Percentiles rank a stretch among this genome's conserved stretches.
These are phyloP conservation scores for Ramaria sp. DNA, from an alignment of 768 basidiomycete genomes.

Conservation along the genomic window DNA sequence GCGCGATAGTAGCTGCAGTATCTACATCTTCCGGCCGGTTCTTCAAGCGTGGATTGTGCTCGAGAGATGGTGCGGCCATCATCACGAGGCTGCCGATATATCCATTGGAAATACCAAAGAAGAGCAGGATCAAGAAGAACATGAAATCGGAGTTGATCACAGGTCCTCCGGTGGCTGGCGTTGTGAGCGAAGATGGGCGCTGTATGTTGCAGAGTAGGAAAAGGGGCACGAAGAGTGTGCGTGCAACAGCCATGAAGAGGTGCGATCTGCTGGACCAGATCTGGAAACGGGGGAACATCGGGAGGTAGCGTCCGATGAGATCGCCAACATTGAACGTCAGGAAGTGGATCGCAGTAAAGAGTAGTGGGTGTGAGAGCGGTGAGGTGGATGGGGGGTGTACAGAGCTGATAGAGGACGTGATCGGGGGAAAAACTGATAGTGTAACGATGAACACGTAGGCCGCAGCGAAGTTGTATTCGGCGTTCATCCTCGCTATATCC, in stretches of 20 bases:
- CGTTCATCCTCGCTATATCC: constrained; percentile 52
- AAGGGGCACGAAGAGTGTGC: constrained; percentile 76
- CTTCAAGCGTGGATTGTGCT: constrained; percentile 64
- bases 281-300: constrained; percentile 50
- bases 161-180: constrained; percentile 24
- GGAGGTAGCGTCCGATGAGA: constrained; percentile 56
- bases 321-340: constrained; percentile 67
- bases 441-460: constrained; percentile 72
- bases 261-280: constrained; percentile 62
- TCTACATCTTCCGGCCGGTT: constrained; percentile 72
- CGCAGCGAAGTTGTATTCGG: constrained; percentile 58
- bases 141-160: constrained; percentile 66
- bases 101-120: constrained; percentile 74
- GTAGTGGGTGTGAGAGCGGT: constrained; percentile 53
- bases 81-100: constrained; percentile 68
- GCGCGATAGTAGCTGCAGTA: constrained; percentile 70
- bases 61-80: constrained; percentile 74
- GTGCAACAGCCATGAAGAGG: constrained; percentile 48
- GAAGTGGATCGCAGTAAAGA: constrained; percentile 75
- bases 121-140: constrained; percentile 63
- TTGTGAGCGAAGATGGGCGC: constrained; percentile 20
- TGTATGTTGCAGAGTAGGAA: constrained; percentile 86
- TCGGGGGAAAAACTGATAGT: constrained; percentile 76
- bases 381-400: constrained; percentile 36
- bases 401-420: constrained; percentile 67